Evolutionary conservation across 2,329 filamentous ascomycete genomes (phyloP).

Genomic region (Pestalotiopsis sp.): DNA sequence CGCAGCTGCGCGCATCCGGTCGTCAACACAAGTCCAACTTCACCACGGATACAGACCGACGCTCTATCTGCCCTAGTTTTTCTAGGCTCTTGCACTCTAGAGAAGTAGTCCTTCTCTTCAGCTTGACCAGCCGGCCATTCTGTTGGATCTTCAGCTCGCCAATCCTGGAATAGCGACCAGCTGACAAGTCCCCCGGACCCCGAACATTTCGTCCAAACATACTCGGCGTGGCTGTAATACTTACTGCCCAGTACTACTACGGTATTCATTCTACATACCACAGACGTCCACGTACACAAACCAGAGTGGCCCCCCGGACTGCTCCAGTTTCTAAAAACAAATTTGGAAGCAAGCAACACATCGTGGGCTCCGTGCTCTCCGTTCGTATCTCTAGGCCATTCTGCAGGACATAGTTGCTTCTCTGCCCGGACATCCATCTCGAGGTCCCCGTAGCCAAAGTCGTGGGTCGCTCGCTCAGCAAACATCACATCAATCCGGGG

Average conservation of each 20-base stretch:
- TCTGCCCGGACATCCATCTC: not conserved
- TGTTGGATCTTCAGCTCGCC: not conserved
- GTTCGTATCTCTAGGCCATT: not conserved
- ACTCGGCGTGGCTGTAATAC: not conserved
- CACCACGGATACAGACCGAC: not conserved
- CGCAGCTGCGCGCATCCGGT: not conserved
- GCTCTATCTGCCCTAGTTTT: not conserved
- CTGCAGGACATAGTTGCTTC: not conserved
- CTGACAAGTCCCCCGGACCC: not conserved
- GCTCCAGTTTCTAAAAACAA: slow-evolving; percentile 13
- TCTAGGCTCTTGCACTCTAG: not conserved
- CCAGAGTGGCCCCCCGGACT: not conserved
- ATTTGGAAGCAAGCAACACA: slow-evolving; percentile 5
- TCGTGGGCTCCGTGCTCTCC: not conserved
- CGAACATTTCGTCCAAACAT: not conserved
- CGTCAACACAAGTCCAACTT: not conserved
- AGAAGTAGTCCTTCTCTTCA: not conserved
- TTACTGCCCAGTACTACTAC: not conserved
- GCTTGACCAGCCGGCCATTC: not conserved
- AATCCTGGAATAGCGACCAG: not conserved
- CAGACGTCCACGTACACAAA: not conserved
- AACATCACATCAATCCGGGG: not conserved
- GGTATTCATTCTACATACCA: not conserved
- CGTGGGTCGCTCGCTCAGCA: slow-evolving; percentile 4
- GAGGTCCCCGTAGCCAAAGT: not conserved